Evolutionary conservation across 257 asterid species (phyloP).

Genomic region (Scutellaria minor): DNA sequence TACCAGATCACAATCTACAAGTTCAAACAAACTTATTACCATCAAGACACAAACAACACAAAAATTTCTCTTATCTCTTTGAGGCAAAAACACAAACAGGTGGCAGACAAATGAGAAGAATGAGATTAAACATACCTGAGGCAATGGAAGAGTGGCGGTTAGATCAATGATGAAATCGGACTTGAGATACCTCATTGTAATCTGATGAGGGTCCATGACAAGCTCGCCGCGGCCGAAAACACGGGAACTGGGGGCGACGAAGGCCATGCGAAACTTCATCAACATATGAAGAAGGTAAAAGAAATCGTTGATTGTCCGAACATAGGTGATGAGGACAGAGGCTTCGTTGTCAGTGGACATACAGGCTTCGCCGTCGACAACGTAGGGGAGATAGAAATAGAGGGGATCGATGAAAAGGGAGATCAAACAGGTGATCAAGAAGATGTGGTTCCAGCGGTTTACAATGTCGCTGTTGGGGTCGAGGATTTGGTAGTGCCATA

Average conservation of each 20-base stretch:
- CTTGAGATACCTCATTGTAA: conserved; percentile 69
- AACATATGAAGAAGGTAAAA: conserved; percentile 73
- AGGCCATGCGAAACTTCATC: conserved; percentile 91
- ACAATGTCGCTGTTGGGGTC: conserved; percentile 93
- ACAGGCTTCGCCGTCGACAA: conserved; percentile 60
- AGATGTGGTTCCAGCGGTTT: conserved; percentile 85
- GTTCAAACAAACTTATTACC: background rate
- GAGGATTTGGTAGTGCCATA: conserved; percentile 81
- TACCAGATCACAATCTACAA: conserved; percentile 81
- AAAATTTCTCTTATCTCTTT: background rate
- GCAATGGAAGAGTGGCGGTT: conserved; percentile 81
- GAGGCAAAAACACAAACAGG: background rate
- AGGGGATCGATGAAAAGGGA: conserved; percentile 92
- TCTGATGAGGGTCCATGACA: conserved; percentile 73
- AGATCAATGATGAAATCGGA: conserved; percentile 74
- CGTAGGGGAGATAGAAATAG: conserved; percentile 74
- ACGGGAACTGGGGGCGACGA: conserved; percentile 82
- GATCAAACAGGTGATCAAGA: conserved; percentile 62
- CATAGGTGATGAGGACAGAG: conserved; percentile 58
- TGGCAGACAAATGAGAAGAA: background rate
- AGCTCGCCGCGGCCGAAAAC: conserved; percentile 97
- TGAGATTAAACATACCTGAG: conserved; percentile 52
- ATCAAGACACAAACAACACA: too few relatives aligned
- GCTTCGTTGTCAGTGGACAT: conserved; percentile 63
- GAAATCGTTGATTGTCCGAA: conserved; percentile 64